phyloP scores from a whole-genome alignment of 2,329 filamentous ascomycete genomes.

The Phialophora chinensis region DNA sequence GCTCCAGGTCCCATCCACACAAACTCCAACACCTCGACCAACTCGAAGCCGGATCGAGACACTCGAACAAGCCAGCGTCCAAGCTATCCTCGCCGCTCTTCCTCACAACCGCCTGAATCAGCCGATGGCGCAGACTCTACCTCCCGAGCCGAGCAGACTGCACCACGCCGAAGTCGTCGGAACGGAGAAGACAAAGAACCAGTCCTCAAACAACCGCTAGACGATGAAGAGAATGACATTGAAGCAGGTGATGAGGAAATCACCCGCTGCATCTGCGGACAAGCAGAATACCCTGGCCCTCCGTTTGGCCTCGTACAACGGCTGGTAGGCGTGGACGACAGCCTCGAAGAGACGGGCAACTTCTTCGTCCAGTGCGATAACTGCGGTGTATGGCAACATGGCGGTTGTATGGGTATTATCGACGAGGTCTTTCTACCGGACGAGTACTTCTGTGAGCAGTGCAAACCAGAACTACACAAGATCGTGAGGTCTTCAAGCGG shows the following conservation, averaged over 20 bases:
- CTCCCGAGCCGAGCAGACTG: constrained; percentile 47
- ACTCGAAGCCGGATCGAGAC: constrained; percentile 74
- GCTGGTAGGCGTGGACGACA: constrained; percentile 19
- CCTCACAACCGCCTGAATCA: constrained; percentile 61
- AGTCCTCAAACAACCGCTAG: constrained; percentile 51
- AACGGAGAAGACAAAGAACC: constrained; percentile 62
- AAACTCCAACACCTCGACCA: constrained; percentile 66
- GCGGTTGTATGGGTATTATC: constrained; percentile 95
- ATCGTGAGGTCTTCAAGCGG: constrained; percentile 81
- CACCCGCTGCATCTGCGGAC: constrained; percentile 92
- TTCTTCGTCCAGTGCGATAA: constrained; percentile 98
- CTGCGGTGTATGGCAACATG: constrained; percentile 97
- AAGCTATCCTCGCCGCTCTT: constrained; percentile 75
- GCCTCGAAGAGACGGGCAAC: constrained; percentile 80
- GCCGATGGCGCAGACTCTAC: constrained; percentile 60
- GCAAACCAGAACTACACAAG: constrained; percentile 87
- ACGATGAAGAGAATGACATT: constrained; percentile 66
- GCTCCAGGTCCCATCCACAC: constrained; percentile 75
- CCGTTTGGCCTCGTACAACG: constrained; percentile 32
- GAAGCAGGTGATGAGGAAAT: constrained; percentile 87
- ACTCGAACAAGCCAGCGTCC: constrained; percentile 73
- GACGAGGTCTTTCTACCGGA: constrained; percentile 91
- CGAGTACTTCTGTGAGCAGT: constrained; percentile 97
- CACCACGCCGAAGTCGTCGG: constrained; percentile 79
- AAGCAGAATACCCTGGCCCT: constrained; percentile 89